phyloP scores from a whole-genome alignment of 2,329 filamentous ascomycete genomes.

The Ophiocordyceps sinensis region DNA sequence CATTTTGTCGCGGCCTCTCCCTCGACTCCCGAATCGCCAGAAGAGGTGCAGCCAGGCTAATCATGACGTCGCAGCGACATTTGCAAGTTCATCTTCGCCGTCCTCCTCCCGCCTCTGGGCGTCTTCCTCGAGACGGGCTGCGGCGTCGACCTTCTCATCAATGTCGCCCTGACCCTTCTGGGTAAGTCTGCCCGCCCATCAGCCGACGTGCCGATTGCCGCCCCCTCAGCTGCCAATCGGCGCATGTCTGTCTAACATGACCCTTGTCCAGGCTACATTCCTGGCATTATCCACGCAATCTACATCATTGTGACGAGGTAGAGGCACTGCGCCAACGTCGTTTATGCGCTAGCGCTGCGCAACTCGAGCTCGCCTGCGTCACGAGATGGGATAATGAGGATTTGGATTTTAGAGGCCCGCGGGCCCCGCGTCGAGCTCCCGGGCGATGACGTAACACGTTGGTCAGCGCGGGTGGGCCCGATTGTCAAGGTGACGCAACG shows the following conservation, averaged over 20 bases:
- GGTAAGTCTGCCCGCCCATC: conserved; percentile 21
- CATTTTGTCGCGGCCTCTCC: no score
- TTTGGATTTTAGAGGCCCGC: background rate
- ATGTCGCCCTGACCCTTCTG: conserved; percentile 74
- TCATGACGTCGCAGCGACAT: conserved; percentile 28
- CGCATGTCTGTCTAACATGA: background rate
- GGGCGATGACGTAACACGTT: background rate
- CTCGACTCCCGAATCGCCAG: background rate
- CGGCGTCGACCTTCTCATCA: conserved; percentile 77
- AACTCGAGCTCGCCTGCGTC: background rate
- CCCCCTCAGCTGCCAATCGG: background rate
- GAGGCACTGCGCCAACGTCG: background rate
- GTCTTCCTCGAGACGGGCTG: conserved; percentile 92
- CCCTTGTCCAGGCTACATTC: conserved; percentile 39
- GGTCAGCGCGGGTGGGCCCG: background rate
- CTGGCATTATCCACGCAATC: conserved; percentile 83
- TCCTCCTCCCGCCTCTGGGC: conserved; percentile 79
- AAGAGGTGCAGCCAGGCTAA: background rate
- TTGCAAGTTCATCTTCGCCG: conserved; percentile 65
- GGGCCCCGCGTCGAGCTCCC: background rate
- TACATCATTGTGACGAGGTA: conserved; percentile 52
- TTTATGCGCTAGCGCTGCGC: background rate
- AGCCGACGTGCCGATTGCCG: background rate
- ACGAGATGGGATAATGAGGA: background rate
- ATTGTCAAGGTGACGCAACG: background rate